Base-by-base conservation (phyloP, 768 basidiomycete species). In the Pleurotus eryngii region DNA sequence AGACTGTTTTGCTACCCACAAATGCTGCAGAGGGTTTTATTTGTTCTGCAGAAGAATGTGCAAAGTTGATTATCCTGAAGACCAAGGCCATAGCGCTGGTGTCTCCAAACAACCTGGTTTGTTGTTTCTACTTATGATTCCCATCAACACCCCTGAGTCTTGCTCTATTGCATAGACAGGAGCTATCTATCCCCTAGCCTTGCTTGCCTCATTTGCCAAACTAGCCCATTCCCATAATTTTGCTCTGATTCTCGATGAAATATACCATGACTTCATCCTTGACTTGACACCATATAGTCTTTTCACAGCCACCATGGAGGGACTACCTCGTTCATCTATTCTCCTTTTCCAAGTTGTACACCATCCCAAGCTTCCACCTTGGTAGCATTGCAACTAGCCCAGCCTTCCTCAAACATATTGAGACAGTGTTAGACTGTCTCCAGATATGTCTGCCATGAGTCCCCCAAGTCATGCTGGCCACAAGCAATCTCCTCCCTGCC, bases 181-280 rank as follows among this genome's bases (percentile, higher is more conserved):
- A 4, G 82, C 86, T 0, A 80, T 81, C 1, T 92, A 92, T 63
- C 68, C 86, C 0, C 77, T 82, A 0, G 63, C 68, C 0, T 75
- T 90, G 4, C 68, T 94, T 22, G 67, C 74, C 0, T 71, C 80
- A 4, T 94, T 92, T 61, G 79, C 81, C 2, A 61, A 72, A 0
- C 79, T 94, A 2, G 88, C 90, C 0, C 70, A 65, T 18, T 71
- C 77, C 50, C 68, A 76, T 24, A 73, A 76, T 1, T 63, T 92
- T 15, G 86, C 90, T 0, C 78, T 94, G 20, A 77, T 94, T 38
- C 49, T 95, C n/a, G 92, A 95, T 69, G 91, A 93, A 71, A 94
- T 92, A 1, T 95, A 95, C 69, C 81, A 91, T 11, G 91, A 94
- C 67, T 92, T 94, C 64, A 68, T 80, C n/a, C 60, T 72, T n/a